A percentile compares a stretch with the other conserved stretches of the same genome.
These are phyloP conservation scores for Umbilicus rupestris DNA, from an alignment of 164 flowering plant species.

Conservation along the genomic window DNA sequence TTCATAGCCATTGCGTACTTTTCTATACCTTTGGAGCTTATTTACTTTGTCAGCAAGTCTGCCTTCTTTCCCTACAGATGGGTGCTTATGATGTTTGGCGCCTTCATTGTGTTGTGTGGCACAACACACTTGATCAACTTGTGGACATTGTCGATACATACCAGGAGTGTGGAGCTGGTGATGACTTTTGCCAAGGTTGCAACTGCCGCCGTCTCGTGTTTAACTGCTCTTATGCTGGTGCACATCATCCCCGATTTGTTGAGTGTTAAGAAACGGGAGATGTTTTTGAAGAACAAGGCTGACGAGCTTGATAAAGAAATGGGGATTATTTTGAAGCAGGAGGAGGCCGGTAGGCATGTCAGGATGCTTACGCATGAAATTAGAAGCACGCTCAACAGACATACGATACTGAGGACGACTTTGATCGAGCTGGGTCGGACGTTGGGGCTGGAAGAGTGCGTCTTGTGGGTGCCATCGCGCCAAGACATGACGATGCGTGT, in stretches of 20 bases:
- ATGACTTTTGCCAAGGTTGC: slow-evolving; percentile 66
- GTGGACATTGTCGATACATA: slow-evolving; percentile 62
- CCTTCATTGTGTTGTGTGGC: slow-evolving; percentile 84
- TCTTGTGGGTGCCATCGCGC: slow-evolving; percentile 82
- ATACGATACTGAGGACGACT: slow-evolving; percentile 73
- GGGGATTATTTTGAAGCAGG: slow-evolving; percentile 79
- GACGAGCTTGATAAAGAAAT: slow-evolving; percentile 80
- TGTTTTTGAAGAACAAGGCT: slow-evolving; percentile 76
- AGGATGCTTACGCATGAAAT: slow-evolving; percentile 91
- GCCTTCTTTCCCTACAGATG: slow-evolving; percentile 82
- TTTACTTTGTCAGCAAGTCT: slow-evolving; percentile 83
- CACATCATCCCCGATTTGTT: slow-evolving; percentile 81
- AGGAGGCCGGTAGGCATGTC: slow-evolving; percentile 84
- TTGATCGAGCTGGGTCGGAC: slow-evolving; percentile 80
- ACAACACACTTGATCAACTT: slow-evolving; percentile 76
- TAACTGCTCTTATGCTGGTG: slow-evolving; percentile 83
- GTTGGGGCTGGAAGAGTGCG: slow-evolving; percentile 76
- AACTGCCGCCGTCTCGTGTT: slow-evolving; percentile 79
- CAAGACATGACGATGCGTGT: slow-evolving; percentile 69
- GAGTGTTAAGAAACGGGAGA: slow-evolving; percentile 76
- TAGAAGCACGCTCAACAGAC: slow-evolving; percentile 78
- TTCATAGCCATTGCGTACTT: slow-evolving; percentile 85
- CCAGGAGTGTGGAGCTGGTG: slow-evolving; percentile 62
- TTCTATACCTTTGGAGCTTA: slow-evolving; percentile 79
- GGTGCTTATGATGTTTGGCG: slow-evolving; percentile 91